Base-by-base conservation (phyloP, 306 rosid species). In the Mucuna pruriens region DNA sequence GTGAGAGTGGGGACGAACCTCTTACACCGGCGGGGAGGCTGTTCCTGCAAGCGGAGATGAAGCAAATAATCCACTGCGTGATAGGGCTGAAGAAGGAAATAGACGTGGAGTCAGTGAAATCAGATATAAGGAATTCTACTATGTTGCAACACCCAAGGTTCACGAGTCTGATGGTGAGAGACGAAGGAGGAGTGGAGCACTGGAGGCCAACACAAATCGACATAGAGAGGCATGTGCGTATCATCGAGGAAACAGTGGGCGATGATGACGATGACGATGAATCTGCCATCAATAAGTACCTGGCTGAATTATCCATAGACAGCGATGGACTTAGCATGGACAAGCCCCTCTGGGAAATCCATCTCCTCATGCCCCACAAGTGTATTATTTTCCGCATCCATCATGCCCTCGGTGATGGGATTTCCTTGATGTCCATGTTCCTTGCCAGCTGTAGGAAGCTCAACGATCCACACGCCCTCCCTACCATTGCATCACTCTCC, bases 261-360 rank as follows among this genome's bases (percentile, higher is more conserved):
- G 70, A 64, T 25, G 78, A 4, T 0, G 78, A 6, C 1, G 40
- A 36, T 1, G 40, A 82, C 58, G 70, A 88, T 54, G 80, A 89
- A 26, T 42, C 81, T 0, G 90, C 90, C 4, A 87, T 89, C 39
- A 90, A 85, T 72, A 29, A 84, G 1, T 95, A 92, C 83, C 64
- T 95, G 22, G 88, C 92, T 0, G 93, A 91, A 34, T 29, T 92
- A 68, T 75, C 87, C 31, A 75, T 66, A 0, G 69, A 76, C 29
- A 11, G 58, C 19, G n/a, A 73, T 2, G 86, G 83, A 2, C 86
- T 90, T 16, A 79, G 87, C 75, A 8, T 70, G 36, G 89, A 87
- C 2, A 95, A 95, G 38, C 98, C 98, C 17, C 84, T 95, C 20
- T 95, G 97, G 98, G 98, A 95, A 65, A 77, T 95, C 22, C 98